Base-by-base conservation (phyloP, 2,329 filamentous ascomycete genomes). In the Ceratocystis variospora region DNA sequence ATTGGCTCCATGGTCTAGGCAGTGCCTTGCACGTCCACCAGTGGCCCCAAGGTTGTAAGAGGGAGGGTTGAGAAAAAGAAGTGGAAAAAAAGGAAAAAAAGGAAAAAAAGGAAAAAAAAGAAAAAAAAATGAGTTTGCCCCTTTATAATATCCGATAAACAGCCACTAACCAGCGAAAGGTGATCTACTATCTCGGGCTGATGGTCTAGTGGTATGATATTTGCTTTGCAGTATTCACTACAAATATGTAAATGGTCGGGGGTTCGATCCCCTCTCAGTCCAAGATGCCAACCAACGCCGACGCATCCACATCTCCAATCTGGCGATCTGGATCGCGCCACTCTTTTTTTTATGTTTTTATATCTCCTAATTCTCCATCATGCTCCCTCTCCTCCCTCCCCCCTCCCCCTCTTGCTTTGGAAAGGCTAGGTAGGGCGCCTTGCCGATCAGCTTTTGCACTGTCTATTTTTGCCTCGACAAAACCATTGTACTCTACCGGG, bases 171-270 rank as follows among this genome's bases (percentile, higher is more conserved):
- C 28, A 46, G 33, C 25, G 8, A 46, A 22, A 48, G 10, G 45
- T 46, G 6, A 48, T 46, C 15, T 28, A 62, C 44, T 64, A 22
- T 64, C 62, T 45, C 33, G 67, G 67, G 67, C 64, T 64, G 67
- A 68, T 68, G 67, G 67, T 68, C 67, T 68, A 68, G 67, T 68
- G 67, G 67, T 68, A 68, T 68, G 67, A 68, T 68, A 66, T 68
- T 68, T 66, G 67, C 67, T 68, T 68, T 68, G 67, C 67, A 68
- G 67, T 66, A 68, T 61, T 66, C 67, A 64, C 61, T 66, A 66
- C 61, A 66, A 68, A 66, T 66, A 62, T 68, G 67, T 66, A 66
- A 68, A 68, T 66, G 67, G 67, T 68, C 67, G 67, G 67, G 67
- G 67, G 67, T 68, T 68, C 67, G 67, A 68, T 68, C 67, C 67